Percentiles rank a stretch among this genome's conserved stretches.
phyloP scores from a whole-genome alignment of 805 yeast genomes.

The Yamadazyma sp. region DNA sequence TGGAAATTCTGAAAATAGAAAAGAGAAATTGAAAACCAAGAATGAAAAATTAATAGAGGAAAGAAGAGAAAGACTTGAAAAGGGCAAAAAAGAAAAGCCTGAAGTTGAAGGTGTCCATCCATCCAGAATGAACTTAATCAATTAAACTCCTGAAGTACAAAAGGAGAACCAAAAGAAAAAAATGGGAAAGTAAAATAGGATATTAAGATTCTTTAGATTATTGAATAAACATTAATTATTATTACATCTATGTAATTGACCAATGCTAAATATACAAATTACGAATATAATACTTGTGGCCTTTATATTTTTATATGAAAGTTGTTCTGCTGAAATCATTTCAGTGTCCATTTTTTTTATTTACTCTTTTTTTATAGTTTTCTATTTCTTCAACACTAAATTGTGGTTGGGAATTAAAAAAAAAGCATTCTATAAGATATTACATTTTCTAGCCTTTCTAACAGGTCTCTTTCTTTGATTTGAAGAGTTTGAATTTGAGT shows the following conservation, averaged over 20 bases:
- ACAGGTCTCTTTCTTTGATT: conserved; percentile 23
- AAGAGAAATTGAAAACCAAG: conserved; percentile 70
- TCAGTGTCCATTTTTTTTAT: neutral
- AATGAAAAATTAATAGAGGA: conserved; percentile 74
- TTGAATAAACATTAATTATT: conserved; percentile 2
- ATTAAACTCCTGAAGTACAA: neutral
- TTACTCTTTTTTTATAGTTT: neutral
- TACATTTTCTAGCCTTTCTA: conserved; percentile 37
- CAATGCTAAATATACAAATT: no score
- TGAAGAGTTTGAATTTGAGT: conserved; percentile 5
- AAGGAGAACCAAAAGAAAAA: no score
- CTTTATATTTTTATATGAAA: no score
- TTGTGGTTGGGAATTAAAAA: neutral
- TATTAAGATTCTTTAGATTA: no score
- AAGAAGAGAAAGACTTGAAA: conserved; percentile 53
- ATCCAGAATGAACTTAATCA: conserved; percentile 54
- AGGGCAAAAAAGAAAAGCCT: conserved; percentile 12
- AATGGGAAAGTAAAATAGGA: no score
- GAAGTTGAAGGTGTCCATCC: conserved; percentile 52
- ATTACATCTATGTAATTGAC: conserved; percentile 7
- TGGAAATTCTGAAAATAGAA: conserved; percentile 71
- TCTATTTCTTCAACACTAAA: neutral
- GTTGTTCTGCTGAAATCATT: no score
- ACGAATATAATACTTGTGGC: no score
- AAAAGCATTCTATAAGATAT: conserved; percentile 27